phyloP scores from a whole-genome alignment of 2,329 filamentous ascomycete species.

The Pseudocercospora cruenta region DNA sequence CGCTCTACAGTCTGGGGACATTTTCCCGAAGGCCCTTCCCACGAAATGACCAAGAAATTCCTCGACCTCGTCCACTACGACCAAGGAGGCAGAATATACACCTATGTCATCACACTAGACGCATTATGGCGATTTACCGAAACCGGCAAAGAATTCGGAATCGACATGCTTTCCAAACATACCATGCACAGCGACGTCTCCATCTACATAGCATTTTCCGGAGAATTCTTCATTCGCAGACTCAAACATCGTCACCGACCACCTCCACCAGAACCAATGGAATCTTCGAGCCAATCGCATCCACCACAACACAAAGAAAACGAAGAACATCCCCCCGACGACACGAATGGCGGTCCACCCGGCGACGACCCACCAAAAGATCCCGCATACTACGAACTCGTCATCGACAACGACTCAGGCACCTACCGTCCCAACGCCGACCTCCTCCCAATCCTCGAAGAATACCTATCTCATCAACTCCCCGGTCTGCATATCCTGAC shows the following conservation, averaged over 20 bases:
- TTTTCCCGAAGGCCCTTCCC: slow-evolving; percentile 63
- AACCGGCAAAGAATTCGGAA: slow-evolving; percentile 92
- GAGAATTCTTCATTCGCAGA: slow-evolving; percentile 87
- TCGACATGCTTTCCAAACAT: slow-evolving; percentile 91
- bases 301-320: slow-evolving; percentile 42
- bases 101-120: slow-evolving; percentile 88
- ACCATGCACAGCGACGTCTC: slow-evolving; percentile 95
- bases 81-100: slow-evolving; percentile 83
- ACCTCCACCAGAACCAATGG: slow-evolving; percentile 49
- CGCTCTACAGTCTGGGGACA: slow-evolving; percentile 71
- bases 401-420: slow-evolving; percentile 94
- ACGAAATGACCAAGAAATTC: slow-evolving; percentile 76
- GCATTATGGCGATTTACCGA: slow-evolving; percentile 88
- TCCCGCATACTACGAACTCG: slow-evolving; percentile 72
- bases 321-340: slow-evolving; percentile 57
- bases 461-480: slow-evolving; percentile 73
- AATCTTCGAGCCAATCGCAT: slow-evolving; percentile 48
- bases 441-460: slow-evolving; percentile 70
- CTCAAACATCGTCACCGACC: slow-evolving; percentile 55
- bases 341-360: slow-evolving; percentile 53
- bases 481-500: slow-evolving; percentile 74
- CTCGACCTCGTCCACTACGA: slow-evolving; percentile 85
- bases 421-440: slow-evolving; percentile 87
- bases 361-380: slow-evolving; percentile 53
- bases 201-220: slow-evolving; percentile 87